A percentile compares a stretch with the other conserved stretches of the same genome.
Conservation (phyloP, 2,329 filamentous ascomycete species). For the Neopestalotiopsis rosae region DNA sequence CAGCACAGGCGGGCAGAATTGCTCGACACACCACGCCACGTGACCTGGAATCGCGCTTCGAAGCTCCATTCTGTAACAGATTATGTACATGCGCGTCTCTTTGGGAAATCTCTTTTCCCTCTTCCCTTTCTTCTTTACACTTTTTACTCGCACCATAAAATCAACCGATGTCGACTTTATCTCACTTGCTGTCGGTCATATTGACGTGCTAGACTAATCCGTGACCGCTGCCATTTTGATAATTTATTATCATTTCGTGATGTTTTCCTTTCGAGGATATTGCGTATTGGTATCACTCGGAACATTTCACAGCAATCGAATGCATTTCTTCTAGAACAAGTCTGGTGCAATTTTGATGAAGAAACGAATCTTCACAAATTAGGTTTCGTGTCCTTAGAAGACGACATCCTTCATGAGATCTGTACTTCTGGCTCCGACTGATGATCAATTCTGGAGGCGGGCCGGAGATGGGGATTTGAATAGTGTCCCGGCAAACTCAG, state of each 20-base stretch:
- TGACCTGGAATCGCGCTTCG: not conserved
- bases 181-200: constrained; percentile 63
- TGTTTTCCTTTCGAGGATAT: constrained; percentile 28
- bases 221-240: constrained; percentile 32
- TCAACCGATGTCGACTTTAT: constrained; percentile 59
- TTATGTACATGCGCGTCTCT: too few relatives aligned
- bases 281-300: constrained; percentile 34
- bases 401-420: not conserved
- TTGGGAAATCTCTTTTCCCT: constrained; percentile 22
- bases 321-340: not conserved
- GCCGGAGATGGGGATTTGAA: not conserved
- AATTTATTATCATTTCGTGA: constrained; percentile 24
- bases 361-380: not conserved
- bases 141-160: constrained; percentile 58
- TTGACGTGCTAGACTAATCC: constrained; percentile 60
- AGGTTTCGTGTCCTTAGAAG: not conserved
- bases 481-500: constrained; percentile 1
- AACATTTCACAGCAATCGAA: constrained; percentile 25
- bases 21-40: not conserved
- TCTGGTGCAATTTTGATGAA: not conserved
- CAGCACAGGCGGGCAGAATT: not conserved
- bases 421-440: not conserved
- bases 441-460: not conserved
- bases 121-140: constrained; percentile 46
- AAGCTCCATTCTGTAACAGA: too few relatives aligned